These are phyloP conservation scores for Caulochytrium protostelioides DNA, from an alignment of 371 early-diverging fungal species.

Conservation along the genomic window DNA sequence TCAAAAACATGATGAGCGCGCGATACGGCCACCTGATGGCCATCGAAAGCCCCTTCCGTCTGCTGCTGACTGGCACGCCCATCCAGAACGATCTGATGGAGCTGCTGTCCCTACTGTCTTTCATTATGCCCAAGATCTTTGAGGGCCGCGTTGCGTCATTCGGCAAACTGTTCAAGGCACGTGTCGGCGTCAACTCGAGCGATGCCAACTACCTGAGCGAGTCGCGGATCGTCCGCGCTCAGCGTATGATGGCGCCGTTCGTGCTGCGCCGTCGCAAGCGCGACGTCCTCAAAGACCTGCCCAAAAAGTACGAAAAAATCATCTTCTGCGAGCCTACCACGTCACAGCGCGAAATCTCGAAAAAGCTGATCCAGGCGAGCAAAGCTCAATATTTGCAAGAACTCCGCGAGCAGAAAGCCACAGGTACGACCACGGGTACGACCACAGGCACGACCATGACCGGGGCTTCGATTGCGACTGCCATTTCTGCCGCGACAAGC, in stretches of 20 bases:
- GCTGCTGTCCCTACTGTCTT: constrained; percentile 52
- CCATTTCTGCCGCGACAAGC: too few relatives aligned
- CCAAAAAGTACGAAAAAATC: constrained; percentile 28
- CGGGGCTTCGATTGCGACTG: too few relatives aligned
- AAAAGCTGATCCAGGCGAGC: too few relatives aligned
- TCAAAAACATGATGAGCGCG: constrained; percentile 28
- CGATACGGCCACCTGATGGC: constrained; percentile 59
- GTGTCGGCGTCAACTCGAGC: constrained; percentile 7
- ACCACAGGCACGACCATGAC: too few relatives aligned
- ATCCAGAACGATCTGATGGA: constrained; percentile 73
- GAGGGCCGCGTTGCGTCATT: constrained; percentile 28
- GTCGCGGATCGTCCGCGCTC: constrained; percentile 40
- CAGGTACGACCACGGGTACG: too few relatives aligned
- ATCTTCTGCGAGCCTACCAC: constrained; percentile 23
- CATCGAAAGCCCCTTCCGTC: constrained; percentile 39
- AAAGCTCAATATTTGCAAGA: too few relatives aligned
- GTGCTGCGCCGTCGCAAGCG: constrained; percentile 48
- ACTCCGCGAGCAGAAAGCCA: too few relatives aligned
- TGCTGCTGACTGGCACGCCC: constrained; percentile 51
- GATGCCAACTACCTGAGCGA: constrained; percentile 10
- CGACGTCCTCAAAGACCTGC: constrained; percentile 43
- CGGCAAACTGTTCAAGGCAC: constrained; percentile 21
- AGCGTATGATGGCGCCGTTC: constrained; percentile 58
- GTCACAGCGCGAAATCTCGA: constrained; percentile 15
- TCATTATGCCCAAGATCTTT: constrained; percentile 80